These are phyloP conservation scores for Cercis canadensis DNA, from an alignment of 306 rosid species.

Conservation along the genomic window DNA sequence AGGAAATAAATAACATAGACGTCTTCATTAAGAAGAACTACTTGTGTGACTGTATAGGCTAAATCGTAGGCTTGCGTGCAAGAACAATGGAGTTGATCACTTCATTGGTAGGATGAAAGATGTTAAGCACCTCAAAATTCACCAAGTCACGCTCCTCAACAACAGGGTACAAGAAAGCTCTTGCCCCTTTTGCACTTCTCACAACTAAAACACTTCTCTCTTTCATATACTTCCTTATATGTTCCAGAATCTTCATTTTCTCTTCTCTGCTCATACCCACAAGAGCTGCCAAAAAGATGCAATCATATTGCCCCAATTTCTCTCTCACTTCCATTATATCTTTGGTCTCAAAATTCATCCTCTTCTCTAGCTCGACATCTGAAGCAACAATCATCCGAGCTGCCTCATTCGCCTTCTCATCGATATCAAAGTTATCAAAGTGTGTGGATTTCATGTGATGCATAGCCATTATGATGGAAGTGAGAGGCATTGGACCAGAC, in stretches of 20 bases:
- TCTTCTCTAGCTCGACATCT: conserved; percentile 55
- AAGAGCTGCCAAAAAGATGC: conserved; percentile 76
- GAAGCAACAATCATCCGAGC: conserved; percentile 59
- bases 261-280: conserved; percentile 66
- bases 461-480: conserved; percentile 70
- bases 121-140: conserved; percentile 60
- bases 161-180: conserved; percentile 78
- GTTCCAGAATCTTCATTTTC: conserved; percentile 61
- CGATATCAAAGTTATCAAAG: conserved; percentile 70
- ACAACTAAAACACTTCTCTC: conserved; percentile 63
- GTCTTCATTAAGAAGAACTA: not conserved
- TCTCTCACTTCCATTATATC: conserved; percentile 62
- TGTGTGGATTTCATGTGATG: conserved; percentile 65
- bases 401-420: conserved; percentile 60
- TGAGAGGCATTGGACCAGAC: conserved; percentile 86
- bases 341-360: conserved; percentile 73
- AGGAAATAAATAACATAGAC: too few species aligned
- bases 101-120: conserved; percentile 70
- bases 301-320: conserved; percentile 66
- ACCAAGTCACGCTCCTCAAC: conserved; percentile 58
- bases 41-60: too few species aligned
- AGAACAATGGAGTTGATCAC: conserved; percentile 75
- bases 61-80: conserved; percentile 63
- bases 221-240: conserved; percentile 67
- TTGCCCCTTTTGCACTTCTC: conserved; percentile 78